phyloP scores from a whole-genome alignment of 2,329 filamentous ascomycete genomes.

The Corniculantispora saksenae region DNA sequence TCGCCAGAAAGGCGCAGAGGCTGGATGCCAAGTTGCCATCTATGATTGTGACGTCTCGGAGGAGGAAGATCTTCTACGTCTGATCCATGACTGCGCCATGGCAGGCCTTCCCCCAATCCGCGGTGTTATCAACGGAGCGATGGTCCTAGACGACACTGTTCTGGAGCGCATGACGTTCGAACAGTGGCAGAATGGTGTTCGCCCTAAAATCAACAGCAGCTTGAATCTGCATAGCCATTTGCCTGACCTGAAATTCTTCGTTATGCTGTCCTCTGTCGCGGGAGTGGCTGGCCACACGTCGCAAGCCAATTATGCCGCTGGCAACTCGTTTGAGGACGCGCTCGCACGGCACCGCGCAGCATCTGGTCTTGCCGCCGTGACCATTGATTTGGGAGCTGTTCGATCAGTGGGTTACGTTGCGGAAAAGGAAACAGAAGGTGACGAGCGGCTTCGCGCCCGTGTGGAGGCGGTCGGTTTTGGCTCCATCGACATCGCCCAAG shows the following conservation, averaged over 20 bases:
- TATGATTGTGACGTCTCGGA: no score
- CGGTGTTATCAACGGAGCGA: constrained; percentile 40
- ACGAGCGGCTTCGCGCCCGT: no score
- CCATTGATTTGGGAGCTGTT: constrained; percentile 38
- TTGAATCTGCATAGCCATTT: constrained; percentile 32
- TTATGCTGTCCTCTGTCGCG: constrained; percentile 33
- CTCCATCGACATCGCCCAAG: no score
- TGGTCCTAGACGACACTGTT: constrained; percentile 28
- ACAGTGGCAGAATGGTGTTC: background rate
- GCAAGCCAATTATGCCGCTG: constrained; percentile 42
- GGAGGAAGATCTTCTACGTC: no score
- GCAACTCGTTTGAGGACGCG: constrained; percentile 40
- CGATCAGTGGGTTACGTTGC: constrained; percentile 38
- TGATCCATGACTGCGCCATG: no score
- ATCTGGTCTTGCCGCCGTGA: constrained; percentile 22
- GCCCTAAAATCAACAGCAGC: constrained; percentile 34
- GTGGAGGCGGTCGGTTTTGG: no score
- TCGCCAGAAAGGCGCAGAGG: no score
- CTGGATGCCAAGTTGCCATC: no score
- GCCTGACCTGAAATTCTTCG: constrained; percentile 35
- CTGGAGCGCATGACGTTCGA: background rate
- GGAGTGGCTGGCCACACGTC: constrained; percentile 32
- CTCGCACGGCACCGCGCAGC: constrained; percentile 36
- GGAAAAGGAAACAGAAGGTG: no score
- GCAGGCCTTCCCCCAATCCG: constrained; percentile 34